Percentiles rank a stretch among this genome's conserved stretches.
These are phyloP conservation scores for Penicillium diatomitis DNA, from an alignment of 495 filamentous ascomycete genomes.

Conservation along the genomic window DNA sequence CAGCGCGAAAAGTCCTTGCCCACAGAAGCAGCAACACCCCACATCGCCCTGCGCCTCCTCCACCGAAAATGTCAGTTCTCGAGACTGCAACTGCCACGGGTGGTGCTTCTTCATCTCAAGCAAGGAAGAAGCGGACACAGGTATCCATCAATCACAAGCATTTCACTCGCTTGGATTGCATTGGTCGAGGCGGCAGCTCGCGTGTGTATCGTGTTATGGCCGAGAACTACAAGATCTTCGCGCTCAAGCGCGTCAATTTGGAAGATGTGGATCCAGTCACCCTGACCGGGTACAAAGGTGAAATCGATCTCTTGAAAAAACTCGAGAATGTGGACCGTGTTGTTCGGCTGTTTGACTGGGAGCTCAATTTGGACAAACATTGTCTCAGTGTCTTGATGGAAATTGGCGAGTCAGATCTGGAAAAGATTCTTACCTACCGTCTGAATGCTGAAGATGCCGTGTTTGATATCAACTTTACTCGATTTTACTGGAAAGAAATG, in stretches of 20 bases:
- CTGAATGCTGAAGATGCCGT: constrained; percentile 61
- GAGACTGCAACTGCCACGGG: constrained; percentile 82
- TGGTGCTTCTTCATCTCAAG: constrained; percentile 64
- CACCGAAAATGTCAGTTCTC: constrained; percentile 91
- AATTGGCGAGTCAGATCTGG: constrained; percentile 90
- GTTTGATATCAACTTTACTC: constrained; percentile 84
- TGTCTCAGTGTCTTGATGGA: constrained; percentile 92
- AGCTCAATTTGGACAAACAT: constrained; percentile 83
- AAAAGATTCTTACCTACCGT: constrained; percentile 69
- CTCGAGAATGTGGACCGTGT: constrained; percentile 79
- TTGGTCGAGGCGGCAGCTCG: constrained; percentile 85
- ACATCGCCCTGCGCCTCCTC: constrained; percentile 66
- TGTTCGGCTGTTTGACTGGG: constrained; percentile 82
- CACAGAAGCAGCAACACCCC: constrained; percentile 75
- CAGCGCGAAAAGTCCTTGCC: constrained; percentile 61
- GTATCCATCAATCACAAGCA: constrained; percentile 84
- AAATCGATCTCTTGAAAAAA: constrained; percentile 85
- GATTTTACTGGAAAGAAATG: constrained; percentile 99
- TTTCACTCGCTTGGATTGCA: constrained; percentile 79
- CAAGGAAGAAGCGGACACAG: constrained; percentile 64
- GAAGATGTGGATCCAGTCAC: constrained; percentile 80
- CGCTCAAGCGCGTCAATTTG: constrained; percentile 83
- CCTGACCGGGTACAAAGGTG: constrained; percentile 86
- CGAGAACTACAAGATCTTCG: constrained; percentile 90
- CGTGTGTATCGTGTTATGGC: constrained; percentile 96